These are phyloP conservation scores for Pythium apleroticum DNA, from an alignment of 352 stramenopile species.

Conservation along the genomic window DNA sequence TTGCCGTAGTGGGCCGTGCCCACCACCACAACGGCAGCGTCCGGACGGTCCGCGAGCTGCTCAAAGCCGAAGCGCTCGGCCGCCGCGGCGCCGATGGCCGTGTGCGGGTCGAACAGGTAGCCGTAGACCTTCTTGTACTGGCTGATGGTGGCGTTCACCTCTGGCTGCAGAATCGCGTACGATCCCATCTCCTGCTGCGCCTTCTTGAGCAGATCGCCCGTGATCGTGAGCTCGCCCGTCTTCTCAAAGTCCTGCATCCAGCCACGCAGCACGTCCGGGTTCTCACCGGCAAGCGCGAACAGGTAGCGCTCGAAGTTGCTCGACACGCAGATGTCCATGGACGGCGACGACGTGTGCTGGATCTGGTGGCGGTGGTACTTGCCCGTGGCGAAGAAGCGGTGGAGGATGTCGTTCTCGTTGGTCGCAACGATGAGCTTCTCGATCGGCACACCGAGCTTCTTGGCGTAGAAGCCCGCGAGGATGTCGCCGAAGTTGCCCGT, in stretches of 20 bases:
- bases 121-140: conserved; percentile 89
- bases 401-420: conserved; percentile 99
- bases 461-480: conserved; percentile 97
- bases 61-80: conserved; percentile 80
- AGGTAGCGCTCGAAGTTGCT: conserved; percentile 99
- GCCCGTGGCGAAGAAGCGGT: conserved; percentile 97
- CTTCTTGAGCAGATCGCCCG: conserved; percentile 86
- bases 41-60: conserved; percentile 52
- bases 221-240: conserved; percentile 93
- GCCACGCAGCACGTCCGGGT: conserved; percentile 82
- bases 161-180: conserved; percentile 73
- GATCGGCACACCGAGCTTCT: conserved; percentile 92
- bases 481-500: conserved; percentile 99
- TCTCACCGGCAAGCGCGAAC: conserved; percentile 94
- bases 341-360: conserved; percentile 94
- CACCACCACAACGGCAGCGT: conserved; percentile 90
- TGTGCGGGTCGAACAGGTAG: conserved; percentile 98
- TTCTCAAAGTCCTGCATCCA: conserved; percentile 97
- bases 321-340: conserved; percentile 99
- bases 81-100: conserved; percentile 93
- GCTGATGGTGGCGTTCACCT: conserved; percentile 93
- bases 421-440: conserved; percentile 97
- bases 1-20: conserved; percentile 98
- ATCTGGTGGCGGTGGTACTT: conserved; percentile 95
- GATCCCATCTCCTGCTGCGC: conserved; percentile 94